Percentiles rank a stretch among this genome's conserved stretches.
Evolutionary conservation across 805 yeast genomes (phyloP).

Genomic region (Nakazawaea ambrosiae): DNA sequence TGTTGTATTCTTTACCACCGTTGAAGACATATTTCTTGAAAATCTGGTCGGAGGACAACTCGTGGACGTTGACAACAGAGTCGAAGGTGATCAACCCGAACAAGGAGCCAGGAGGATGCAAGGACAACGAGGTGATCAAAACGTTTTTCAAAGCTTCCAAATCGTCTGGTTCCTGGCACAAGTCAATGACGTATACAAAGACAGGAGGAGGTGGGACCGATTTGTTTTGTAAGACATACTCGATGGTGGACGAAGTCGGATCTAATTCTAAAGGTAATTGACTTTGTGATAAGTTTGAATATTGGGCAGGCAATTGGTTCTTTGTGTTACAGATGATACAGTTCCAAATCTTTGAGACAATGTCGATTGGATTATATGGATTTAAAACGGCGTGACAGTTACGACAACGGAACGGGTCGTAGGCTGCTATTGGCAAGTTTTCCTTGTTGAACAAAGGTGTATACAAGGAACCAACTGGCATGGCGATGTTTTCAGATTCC

Average conservation of each 20-base stretch:
- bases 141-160: conserved; percentile 78
- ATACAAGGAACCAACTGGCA: conserved; percentile 90
- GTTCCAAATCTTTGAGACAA: conserved; percentile 70
- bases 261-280: conserved; percentile 77
- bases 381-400: conserved; percentile 82
- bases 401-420: conserved; percentile 82
- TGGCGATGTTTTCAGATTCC: conserved; percentile 86
- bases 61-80: conserved; percentile 86
- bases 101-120: conserved; percentile 85
- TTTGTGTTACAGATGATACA: conserved; percentile 79
- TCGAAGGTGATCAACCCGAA: conserved; percentile 87
- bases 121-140: conserved; percentile 62
- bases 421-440: conserved; percentile 68
- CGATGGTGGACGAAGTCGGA: conserved; percentile 67
- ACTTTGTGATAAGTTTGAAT: conserved; percentile 67
- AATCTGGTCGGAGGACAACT: conserved; percentile 60
- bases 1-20: conserved; percentile 75
- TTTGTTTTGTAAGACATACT: conserved; percentile 66
- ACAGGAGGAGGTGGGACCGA: conserved; percentile 72
- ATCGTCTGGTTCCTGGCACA: conserved; percentile 86
- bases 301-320: conserved; percentile 77
- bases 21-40: conserved; percentile 77
- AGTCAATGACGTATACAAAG: conserved; percentile 78
- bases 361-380: conserved; percentile 79
- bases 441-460: conserved; percentile 86